Evolutionary conservation across 129 eudicot species (phyloP).

Genomic region (Flaveria brownii): DNA sequence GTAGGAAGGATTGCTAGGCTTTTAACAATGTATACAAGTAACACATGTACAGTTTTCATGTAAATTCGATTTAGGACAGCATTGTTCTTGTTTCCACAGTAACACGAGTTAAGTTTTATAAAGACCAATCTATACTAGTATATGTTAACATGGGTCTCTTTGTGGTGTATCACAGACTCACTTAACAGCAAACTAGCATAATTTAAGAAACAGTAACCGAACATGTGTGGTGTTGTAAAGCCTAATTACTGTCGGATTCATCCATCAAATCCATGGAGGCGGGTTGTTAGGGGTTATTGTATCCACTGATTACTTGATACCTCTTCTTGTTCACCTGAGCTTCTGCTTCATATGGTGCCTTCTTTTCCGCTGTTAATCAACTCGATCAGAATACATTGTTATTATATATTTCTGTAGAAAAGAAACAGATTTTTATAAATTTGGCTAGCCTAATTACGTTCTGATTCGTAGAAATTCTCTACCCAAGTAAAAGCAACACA

Average conservation of each 20-base stretch:
- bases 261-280: slow-evolving; percentile 49
- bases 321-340: slow-evolving; percentile 81
- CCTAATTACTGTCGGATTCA: slow-evolving; percentile 68
- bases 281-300: not conserved
- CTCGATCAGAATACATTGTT: too few species aligned
- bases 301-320: slow-evolving; percentile 47
- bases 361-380: slow-evolving; percentile 62
- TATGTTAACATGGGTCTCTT: not conserved
- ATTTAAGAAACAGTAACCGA: not conserved
- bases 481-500: too few species aligned
- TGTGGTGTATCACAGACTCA: not conserved
- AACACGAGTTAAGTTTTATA: not conserved
- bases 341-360: slow-evolving; percentile 73
- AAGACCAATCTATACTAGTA: not conserved
- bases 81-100: slow-evolving; percentile 17
- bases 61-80: slow-evolving; percentile 25
- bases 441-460: too few species aligned
- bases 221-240: not conserved
- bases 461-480: too few species aligned
- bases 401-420: too few species aligned
- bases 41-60: slow-evolving; percentile 30
- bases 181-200: not conserved
- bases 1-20: slow-evolving; percentile 35
- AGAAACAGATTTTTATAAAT: too few species aligned
- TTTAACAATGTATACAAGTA: slow-evolving; percentile 31